phyloP scores from a whole-genome alignment of 768 basidiomycete genomes.

The Rhodotorula graminis region DNA sequence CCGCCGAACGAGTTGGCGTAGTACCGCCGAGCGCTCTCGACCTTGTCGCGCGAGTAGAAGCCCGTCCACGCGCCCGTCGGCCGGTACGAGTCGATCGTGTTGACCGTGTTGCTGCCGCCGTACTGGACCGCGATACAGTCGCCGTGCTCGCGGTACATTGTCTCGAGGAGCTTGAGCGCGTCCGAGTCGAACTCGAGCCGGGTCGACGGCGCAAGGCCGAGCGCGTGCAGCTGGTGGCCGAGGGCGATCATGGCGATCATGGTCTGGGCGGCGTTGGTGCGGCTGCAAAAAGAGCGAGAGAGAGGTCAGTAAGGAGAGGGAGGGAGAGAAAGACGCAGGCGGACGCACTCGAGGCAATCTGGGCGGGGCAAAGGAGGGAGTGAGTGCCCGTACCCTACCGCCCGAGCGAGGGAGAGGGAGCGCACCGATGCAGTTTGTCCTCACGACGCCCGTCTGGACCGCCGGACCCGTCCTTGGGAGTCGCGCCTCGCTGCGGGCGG shows the following conservation, averaged over 20 bases:
- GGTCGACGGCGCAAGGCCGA: slow-evolving; percentile 80
- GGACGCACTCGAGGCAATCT: slow-evolving; percentile 62
- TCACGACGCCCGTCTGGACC: slow-evolving; percentile 84
- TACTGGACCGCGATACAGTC: slow-evolving; percentile 83
- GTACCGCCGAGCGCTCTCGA: slow-evolving; percentile 88
- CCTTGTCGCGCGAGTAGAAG: slow-evolving; percentile 91
- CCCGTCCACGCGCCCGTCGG: slow-evolving; percentile 52
- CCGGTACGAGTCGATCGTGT: slow-evolving; percentile 90
- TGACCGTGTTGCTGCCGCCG: slow-evolving; percentile 91
- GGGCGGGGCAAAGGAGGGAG: too few relatives aligned
- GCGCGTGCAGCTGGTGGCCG: slow-evolving; percentile 89
- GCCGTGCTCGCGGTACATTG: slow-evolving; percentile 92
- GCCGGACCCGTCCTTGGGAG: slow-evolving; percentile 48
- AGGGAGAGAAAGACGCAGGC: too few relatives aligned
- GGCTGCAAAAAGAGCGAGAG: slow-evolving; percentile 39
- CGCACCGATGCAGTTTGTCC: slow-evolving; percentile 76
- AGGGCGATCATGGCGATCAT: slow-evolving; percentile 91
- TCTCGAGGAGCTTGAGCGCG: slow-evolving; percentile 91
- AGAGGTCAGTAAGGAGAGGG: too few relatives aligned
- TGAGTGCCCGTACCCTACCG: too few relatives aligned
- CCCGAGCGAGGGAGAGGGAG: too few relatives aligned
- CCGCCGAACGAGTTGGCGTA: slow-evolving; percentile 91
- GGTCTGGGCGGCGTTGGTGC: slow-evolving; percentile 94
- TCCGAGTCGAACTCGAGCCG: slow-evolving; percentile 87
- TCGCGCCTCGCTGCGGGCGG: background rate